Base-by-base conservation (phyloP, 2,329 filamentous ascomycete genomes). In the Penicillium concentricum region DNA sequence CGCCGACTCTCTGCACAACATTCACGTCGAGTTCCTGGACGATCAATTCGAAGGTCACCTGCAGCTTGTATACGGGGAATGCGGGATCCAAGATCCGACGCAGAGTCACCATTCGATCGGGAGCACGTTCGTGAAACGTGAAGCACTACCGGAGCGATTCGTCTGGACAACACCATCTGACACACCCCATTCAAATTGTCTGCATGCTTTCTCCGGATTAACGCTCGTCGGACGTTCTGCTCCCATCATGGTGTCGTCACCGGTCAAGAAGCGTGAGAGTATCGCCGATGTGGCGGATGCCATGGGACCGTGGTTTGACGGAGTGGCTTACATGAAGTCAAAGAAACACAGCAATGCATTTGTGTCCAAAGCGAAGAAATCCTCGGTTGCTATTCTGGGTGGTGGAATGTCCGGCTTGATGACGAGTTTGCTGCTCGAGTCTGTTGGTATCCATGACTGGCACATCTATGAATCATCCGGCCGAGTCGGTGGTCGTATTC, bases 81-180 rank as follows among this genome's bases (percentile, higher is more conserved):
- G 79, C 58, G 66, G 74, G 43, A 74, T 78, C 58, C 45, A 60
- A 20, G 57, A 66, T 9, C 57, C 67, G 9, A 57, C 66, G 5
- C 63, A 78, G n/a, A 67, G 67, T 26, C 78, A 82, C 58, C 78
- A 81, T 58, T 71, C 76, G 13, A 66, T 82, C 7, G 77, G 77
- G 34, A 72, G 58, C 18, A 74, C 76, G 0, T 72, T 75, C 41
- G 66, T 78, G n/a, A 69, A 71, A 42, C 65, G 67, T 1, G 64
- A 70, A 18, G 69, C 70, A 9, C 66, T 72, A 8, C 80, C 80
- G 0, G 74, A 75, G 32, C 74, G 78, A 15, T 78, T 83, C 35
- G 71, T 76, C 20, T 76, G 73, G 74, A 59, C 70, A 2, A 72
- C 72, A 7, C 73, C 74, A 6, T 46, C 48, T 5, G 64, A 71